Evolutionary conservation across 371 early-diverging fungal species (phyloP).

Genomic region (Circinella minor): DNA sequence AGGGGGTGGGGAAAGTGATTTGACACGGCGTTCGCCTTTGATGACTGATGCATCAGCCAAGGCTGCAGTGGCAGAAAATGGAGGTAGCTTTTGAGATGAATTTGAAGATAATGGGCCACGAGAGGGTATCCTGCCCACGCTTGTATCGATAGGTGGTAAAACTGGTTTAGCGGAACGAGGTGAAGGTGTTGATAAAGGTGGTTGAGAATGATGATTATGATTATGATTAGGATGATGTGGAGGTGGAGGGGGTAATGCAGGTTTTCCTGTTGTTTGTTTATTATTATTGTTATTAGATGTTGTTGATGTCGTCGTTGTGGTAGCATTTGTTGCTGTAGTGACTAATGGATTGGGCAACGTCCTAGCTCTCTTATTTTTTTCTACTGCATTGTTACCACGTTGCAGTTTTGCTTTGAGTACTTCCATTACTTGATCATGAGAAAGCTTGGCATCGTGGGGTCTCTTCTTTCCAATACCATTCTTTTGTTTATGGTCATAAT

Average conservation of each 20-base stretch:
- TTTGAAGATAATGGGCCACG: constrained; percentile 12
- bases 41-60: constrained; percentile 9
- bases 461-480: constrained; percentile 5
- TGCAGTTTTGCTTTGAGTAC: constrained; percentile 52
- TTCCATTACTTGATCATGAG: constrained; percentile 50
- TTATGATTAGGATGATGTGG: not conserved
- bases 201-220: not conserved
- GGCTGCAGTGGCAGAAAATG: constrained; percentile 17
- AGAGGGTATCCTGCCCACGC: constrained; percentile 21
- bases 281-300: constrained; percentile 3
- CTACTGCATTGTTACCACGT: constrained; percentile 23
- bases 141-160: constrained; percentile 45
- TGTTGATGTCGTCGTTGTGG: not conserved
- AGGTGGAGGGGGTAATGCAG: constrained; percentile 23
- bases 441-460: constrained; percentile 21
- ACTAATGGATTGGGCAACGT: constrained; percentile 16
- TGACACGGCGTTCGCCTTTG: constrained; percentile 14
- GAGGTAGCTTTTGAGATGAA: constrained; percentile 9
- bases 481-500: not conserved
- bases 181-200: constrained; percentile 23
- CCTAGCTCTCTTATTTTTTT: constrained; percentile 20
- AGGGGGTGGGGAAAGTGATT: constrained; percentile 18
- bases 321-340: not conserved
- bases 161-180: constrained; percentile 41
- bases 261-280: not conserved